A percentile compares a stretch with the other conserved stretches of the same genome.
phyloP scores from a whole-genome alignment of 768 basidiomycete species.

The Pisolithus microcarpus region DNA sequence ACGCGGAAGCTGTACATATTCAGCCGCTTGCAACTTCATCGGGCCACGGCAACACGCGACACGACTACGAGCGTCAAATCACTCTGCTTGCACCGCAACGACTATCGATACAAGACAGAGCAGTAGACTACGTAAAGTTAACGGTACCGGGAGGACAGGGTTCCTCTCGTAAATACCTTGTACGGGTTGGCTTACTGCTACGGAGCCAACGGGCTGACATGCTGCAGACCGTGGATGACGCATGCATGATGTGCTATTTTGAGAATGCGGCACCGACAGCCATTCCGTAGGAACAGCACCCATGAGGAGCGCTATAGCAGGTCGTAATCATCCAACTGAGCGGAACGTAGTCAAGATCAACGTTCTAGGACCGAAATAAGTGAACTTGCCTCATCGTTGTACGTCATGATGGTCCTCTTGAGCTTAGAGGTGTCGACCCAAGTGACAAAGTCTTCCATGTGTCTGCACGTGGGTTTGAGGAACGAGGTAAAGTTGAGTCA shows the following conservation, averaged over 20 bases:
- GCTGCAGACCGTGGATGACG: neutral
- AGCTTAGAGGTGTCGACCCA: slow-evolving; percentile 98
- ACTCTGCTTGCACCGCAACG: no score
- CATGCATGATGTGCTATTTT: neutral
- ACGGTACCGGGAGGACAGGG: no score
- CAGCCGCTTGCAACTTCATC: neutral
- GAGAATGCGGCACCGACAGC: neutral
- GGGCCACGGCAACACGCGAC: no score
- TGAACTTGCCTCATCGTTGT: slow-evolving; percentile 83
- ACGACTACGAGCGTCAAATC: no score
- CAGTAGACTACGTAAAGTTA: neutral
- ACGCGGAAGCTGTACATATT: slow-evolving; percentile 1
- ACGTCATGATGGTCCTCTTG: slow-evolving; percentile 89
- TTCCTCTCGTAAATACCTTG: no score
- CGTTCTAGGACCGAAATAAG: neutral
- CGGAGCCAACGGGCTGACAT: neutral
- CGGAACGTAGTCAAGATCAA: slow-evolving; percentile 10
- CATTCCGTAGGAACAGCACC: neutral
- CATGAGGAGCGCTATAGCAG: slow-evolving; percentile 43
- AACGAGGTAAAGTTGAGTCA: slow-evolving; percentile 1
- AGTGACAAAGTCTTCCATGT: slow-evolving; percentile 99
- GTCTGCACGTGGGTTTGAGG: slow-evolving; percentile 37
- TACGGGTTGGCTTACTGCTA: no score
- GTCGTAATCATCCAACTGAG: slow-evolving; percentile 91
- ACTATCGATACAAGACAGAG: no score